Evolutionary conservation across 805 yeast species (phyloP).

Genomic region (Starmerella etchellsii): DNA sequence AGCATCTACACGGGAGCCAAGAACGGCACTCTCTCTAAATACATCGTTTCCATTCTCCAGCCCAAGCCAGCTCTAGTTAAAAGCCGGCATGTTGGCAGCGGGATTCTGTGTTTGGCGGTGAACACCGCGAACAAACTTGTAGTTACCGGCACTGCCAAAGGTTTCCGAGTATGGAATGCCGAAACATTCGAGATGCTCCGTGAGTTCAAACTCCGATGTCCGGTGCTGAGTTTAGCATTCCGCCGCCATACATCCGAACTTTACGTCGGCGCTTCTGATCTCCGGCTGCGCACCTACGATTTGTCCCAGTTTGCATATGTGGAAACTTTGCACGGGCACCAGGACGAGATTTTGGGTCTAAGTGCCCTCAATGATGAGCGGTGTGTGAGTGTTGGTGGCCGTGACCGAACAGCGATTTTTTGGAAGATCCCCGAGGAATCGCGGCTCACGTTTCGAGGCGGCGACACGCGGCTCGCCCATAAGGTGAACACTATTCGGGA

Average conservation of each 20-base stretch:
- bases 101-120: constrained; percentile 65
- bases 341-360: constrained; percentile 73
- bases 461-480: constrained; percentile 39
- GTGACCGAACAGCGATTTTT: constrained; percentile 88
- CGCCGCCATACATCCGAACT: constrained; percentile 72
- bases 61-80: constrained; percentile 21
- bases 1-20: constrained; percentile 40
- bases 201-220: constrained; percentile 66
- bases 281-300: constrained; percentile 76
- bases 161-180: constrained; percentile 72
- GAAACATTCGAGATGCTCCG: constrained; percentile 65
- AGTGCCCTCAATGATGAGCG: constrained; percentile 74
- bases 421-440: constrained; percentile 97
- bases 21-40: constrained; percentile 66
- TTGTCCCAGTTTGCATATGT: constrained; percentile 76
- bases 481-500: not conserved
- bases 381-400: constrained; percentile 89
- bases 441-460: constrained; percentile 84
- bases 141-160: constrained; percentile 84
- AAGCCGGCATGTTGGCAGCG: constrained; percentile 49
- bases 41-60: constrained; percentile 37
- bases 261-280: constrained; percentile 86
- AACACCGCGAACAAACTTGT: constrained; percentile 78
- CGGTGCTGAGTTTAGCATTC: constrained; percentile 60
- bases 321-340: constrained; percentile 90